Evolutionary conservation across 1,139 yeast species (phyloP).

Genomic region (Diutina neorugosa): DNA sequence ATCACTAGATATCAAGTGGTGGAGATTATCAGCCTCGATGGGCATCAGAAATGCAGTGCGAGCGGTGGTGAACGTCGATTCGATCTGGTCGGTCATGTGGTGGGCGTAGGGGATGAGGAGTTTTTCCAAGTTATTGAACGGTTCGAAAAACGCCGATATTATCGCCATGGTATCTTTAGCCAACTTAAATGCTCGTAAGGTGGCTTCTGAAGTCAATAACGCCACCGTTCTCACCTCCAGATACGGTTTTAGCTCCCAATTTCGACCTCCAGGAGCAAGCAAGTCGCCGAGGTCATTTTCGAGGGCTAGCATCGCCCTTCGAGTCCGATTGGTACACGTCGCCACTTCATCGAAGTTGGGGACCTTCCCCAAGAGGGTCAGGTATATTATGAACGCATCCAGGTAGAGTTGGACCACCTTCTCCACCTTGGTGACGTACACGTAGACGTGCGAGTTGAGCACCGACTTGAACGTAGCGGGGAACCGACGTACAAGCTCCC

Average conservation of each 20-base stretch:
- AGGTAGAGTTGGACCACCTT: slow-evolving; percentile 24
- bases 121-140: slow-evolving; percentile 28
- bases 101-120: slow-evolving; percentile 25
- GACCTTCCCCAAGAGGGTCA: slow-evolving; percentile 27
- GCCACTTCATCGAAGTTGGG: slow-evolving; percentile 34
- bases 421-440: slow-evolving; percentile 19
- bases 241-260: neutral
- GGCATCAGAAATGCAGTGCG: neutral
- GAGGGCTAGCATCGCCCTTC: neutral
- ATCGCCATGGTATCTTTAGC: neutral
- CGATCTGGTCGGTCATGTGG: slow-evolving; percentile 15
- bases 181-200: neutral
- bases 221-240: neutral
- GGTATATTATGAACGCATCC: slow-evolving; percentile 29
- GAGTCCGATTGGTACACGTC: neutral
- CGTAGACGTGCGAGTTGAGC: slow-evolving; percentile 20
- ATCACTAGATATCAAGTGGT: slow-evolving; percentile 2
- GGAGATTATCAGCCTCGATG: slow-evolving; percentile 18
- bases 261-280: neutral
- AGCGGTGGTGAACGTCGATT: neutral
- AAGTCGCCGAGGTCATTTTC: neutral
- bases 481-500: slow-evolving; percentile 15
- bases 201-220: neutral
- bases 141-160: slow-evolving; percentile 7
- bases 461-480: slow-evolving; percentile 22